phyloP scores from a whole-genome alignment of 2,329 filamentous ascomycete species.

The Nannizzia gypsea region DNA sequence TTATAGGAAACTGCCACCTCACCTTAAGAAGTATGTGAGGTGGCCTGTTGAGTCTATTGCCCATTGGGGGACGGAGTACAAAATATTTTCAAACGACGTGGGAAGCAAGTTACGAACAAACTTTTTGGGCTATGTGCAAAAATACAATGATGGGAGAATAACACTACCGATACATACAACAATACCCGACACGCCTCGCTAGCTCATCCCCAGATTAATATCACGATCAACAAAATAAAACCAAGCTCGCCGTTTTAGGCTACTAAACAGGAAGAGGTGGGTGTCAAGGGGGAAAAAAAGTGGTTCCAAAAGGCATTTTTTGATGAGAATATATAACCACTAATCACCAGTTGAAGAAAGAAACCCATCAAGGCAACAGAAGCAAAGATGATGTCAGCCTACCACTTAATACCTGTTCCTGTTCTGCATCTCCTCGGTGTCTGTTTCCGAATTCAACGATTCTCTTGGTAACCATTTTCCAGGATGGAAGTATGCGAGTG shows the following conservation, averaged over 20 bases:
- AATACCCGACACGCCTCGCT: neutral
- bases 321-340: neutral
- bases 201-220: neutral
- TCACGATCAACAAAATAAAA: neutral
- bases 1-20: neutral
- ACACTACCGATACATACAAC: neutral
- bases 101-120: neutral
- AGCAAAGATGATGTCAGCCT: neutral
- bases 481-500: slow-evolving; percentile 11
- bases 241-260: neutral
- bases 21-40: neutral
- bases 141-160: neutral
- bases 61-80: neutral
- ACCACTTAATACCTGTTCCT: neutral
- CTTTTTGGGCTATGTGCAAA: neutral
- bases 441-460: slow-evolving; percentile 3
- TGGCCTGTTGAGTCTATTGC: neutral
- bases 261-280: neutral
- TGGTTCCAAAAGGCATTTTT: neutral
- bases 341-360: neutral
- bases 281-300: neutral
- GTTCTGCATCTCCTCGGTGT: neutral
- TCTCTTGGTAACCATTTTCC: slow-evolving; percentile 14
- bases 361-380: neutral
- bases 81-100: neutral